Evolutionary conservation across 73 alveolate genomes (phyloP).

Genomic region (Tetrahymena malaccensis): DNA sequence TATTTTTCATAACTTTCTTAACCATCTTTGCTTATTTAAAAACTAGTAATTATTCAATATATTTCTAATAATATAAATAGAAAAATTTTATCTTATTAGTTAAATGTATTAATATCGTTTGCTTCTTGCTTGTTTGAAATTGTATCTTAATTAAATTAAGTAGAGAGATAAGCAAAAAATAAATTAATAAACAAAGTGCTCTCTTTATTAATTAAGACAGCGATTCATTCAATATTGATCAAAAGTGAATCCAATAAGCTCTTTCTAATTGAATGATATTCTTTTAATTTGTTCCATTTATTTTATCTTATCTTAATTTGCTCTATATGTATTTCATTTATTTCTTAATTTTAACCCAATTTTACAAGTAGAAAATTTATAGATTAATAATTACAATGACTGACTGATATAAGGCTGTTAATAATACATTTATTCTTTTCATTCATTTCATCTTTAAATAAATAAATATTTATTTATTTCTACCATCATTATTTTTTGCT

Average conservation of each 20-base stretch:
- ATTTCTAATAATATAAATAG: background rate
- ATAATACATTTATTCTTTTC: too few species aligned
- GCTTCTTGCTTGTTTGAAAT: background rate
- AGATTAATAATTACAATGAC: background rate
- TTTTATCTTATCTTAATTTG: background rate
- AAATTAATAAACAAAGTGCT: background rate
- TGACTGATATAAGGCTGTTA: background rate
- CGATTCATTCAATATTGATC: background rate
- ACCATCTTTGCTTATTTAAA: slow-evolving; percentile 51
- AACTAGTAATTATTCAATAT: background rate
- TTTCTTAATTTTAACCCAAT: background rate
- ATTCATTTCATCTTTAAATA: background rate
- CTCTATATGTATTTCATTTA: background rate
- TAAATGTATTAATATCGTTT: background rate
- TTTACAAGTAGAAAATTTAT: background rate
- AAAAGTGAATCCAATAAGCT: background rate
- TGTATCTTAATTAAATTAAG: background rate
- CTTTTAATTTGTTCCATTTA: background rate
- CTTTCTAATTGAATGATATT: background rate
- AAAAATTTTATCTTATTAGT: background rate
- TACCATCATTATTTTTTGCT: background rate
- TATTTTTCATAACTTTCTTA: slow-evolving; percentile 65
- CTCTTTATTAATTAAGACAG: background rate
- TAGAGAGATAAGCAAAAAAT: background rate
- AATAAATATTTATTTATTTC: background rate